phyloP scores from a whole-genome alignment of 2,329 filamentous ascomycete genomes.

The Colletotrichum sp. region DNA sequence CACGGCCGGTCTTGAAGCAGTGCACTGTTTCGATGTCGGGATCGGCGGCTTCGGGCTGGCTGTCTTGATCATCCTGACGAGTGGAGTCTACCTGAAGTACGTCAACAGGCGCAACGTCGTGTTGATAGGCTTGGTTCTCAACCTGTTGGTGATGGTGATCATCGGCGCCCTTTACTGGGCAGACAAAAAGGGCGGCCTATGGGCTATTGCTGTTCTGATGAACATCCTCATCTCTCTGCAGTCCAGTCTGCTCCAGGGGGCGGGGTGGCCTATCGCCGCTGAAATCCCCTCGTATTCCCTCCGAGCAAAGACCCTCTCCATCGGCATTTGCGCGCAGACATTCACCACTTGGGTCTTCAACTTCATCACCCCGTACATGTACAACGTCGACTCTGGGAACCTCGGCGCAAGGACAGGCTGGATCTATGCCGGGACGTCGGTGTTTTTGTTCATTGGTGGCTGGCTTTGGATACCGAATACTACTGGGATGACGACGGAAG shows the following conservation, averaged over 20 bases:
- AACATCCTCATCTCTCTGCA: not conserved
- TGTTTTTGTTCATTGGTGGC: not conserved
- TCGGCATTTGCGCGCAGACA: not conserved
- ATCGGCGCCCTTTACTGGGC: not conserved
- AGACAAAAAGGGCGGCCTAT: not conserved
- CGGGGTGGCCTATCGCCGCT: not conserved
- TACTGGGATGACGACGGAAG: not conserved
- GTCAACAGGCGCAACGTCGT: not conserved
- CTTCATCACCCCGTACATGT: not conserved
- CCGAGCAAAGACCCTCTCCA: not conserved
- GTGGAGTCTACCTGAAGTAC: not conserved
- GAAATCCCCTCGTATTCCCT: not conserved
- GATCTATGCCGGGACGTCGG: not conserved
- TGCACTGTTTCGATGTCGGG: not conserved
- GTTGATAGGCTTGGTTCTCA: not conserved
- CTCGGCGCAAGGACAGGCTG: not conserved
- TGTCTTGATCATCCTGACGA: not conserved
- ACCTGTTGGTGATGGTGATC: not conserved
- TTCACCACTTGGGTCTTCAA: not conserved
- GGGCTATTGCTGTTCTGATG: not conserved
- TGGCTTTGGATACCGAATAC: not conserved
- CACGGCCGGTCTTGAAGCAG: not conserved
- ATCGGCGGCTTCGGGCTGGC: not conserved
- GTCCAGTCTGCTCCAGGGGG: not conserved
- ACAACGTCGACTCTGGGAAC: not conserved